Evolutionary conservation across 805 yeast species (phyloP).

Genomic region (Wickerhamiella alocasiicola): DNA sequence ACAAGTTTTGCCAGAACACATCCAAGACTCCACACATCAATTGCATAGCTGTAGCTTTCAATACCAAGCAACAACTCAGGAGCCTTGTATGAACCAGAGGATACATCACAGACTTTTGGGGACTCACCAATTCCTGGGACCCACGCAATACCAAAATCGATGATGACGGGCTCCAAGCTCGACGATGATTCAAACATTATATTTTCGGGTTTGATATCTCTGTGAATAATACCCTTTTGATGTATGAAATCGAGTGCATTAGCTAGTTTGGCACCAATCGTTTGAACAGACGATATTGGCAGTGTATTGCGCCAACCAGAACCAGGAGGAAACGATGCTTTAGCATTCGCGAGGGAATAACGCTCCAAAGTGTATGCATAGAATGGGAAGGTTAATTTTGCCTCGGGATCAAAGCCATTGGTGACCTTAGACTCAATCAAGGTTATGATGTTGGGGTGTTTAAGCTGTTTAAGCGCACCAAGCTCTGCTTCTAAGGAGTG

Average conservation of each 20-base stretch:
- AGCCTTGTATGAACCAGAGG: slow-evolving; percentile 57
- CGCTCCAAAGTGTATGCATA: slow-evolving; percentile 29
- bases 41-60: slow-evolving; percentile 37
- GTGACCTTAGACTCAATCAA: slow-evolving; percentile 21
- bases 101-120: slow-evolving; percentile 36
- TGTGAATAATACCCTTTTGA: slow-evolving; percentile 27
- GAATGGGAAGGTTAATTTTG: slow-evolving; percentile 33
- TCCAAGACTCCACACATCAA: slow-evolving; percentile 68
- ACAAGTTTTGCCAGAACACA: slow-evolving; percentile 45
- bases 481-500: slow-evolving; percentile 40
- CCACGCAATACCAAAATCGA: slow-evolving; percentile 62
- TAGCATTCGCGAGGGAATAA: slow-evolving; percentile 28
- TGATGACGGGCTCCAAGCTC: slow-evolving; percentile 28
- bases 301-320: slow-evolving; percentile 28
- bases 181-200: slow-evolving; percentile 40
- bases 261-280: slow-evolving; percentile 16
- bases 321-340: slow-evolving; percentile 26
- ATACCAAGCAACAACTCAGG: slow-evolving; percentile 61
- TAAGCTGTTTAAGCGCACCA: slow-evolving; percentile 26
- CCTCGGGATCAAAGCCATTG: slow-evolving; percentile 17
- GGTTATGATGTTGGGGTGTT: slow-evolving; percentile 17
- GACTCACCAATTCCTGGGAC: slow-evolving; percentile 24
- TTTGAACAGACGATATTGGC: slow-evolving; percentile 28
- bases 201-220: slow-evolving; percentile 57
- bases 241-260: slow-evolving; percentile 21